Percentiles rank a stretch among this genome's conserved stretches.
These are phyloP conservation scores for Saksenaea oblongispora DNA, from an alignment of 371 early-diverging fungal genomes.

Conservation along the genomic window DNA sequence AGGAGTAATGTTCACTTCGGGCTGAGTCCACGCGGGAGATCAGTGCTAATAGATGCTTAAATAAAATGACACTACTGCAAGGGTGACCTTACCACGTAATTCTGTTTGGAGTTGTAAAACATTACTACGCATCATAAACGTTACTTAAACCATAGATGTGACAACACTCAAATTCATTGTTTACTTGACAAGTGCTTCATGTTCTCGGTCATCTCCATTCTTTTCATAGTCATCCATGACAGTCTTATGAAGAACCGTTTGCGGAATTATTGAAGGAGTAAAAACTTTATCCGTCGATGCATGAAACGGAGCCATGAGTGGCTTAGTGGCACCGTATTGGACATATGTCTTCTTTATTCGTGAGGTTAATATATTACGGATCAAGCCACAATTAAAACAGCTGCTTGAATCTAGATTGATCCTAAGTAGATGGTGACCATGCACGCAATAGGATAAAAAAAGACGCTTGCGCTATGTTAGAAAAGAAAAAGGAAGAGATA, in stretches of 20 bases:
- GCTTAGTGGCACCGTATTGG: too few species aligned
- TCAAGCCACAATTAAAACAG: too few species aligned
- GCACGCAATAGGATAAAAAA: too few species aligned
- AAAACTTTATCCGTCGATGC: too few species aligned
- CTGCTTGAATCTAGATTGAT: too few species aligned
- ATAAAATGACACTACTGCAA: neutral
- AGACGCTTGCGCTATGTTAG: too few species aligned
- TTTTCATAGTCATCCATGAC: neutral
- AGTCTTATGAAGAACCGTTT: neutral
- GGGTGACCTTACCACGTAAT: slow-evolving; percentile 30
- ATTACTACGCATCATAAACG: slow-evolving; percentile 22
- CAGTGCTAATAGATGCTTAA: slow-evolving; percentile 24
- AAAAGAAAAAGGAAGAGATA: too few species aligned
- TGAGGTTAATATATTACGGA: too few species aligned
- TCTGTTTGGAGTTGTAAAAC: slow-evolving; percentile 45
- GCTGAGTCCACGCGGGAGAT: slow-evolving; percentile 48
- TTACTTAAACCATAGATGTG: too few species aligned
- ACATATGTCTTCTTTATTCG: too few species aligned
- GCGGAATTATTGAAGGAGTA: neutral
- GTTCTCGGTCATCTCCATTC: slow-evolving; percentile 22
- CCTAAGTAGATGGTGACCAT: too few species aligned
- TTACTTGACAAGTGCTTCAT: slow-evolving; percentile 41
- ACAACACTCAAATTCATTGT: neutral
- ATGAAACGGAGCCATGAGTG: too few species aligned
- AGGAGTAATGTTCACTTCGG: slow-evolving; percentile 47